Evolutionary conservation across 1,284 basidiomycete species (phyloP), one percentile per base, ranked within the genome.

Genomic region (Leccinum cinnamomeum): DNA sequence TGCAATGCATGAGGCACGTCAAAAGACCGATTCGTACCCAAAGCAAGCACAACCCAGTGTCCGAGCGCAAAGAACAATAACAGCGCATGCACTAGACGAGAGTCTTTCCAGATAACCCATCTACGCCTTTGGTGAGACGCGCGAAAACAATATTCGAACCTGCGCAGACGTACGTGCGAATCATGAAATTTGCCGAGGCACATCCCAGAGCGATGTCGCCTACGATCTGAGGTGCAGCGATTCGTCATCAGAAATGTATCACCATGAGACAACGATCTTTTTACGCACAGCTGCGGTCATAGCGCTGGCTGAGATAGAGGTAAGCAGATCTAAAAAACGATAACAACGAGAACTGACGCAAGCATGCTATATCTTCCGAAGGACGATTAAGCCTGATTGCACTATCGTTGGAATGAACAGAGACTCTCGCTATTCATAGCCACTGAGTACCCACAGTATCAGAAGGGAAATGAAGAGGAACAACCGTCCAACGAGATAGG

Each of bases 21-120:
- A 44, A 25, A 25, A 25, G 25, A 25, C 2, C 1, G 16, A 28
- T n/a, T 7, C 69, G 1, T 57, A 73, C 72, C 68, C 0, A 71
- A 50, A 2, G 54, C 53, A 0, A 71, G 53, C 10, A 64, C 35
- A 23, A 53, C 53, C 71, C 72, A 72, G 28, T 72, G 69, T 8
- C 65, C 72, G 12, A 64, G 12, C 14, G 60, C 20, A 11, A 68
- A 11, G 1, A 62, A 4, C 28, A 62, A 7, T 1, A 72, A 41
- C 7, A 72, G 20, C 12, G 25, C 0, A 18, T 68, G 66, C 16
- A 74, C 56, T 7, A 23, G 30, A 48, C 50, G 57, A 3, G 62
- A 61, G 14, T 60, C 56, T 23, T 62, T 70, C 70, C 70, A 71
- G 30, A 71, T 70, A 16, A 74, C 51, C 71, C 71, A 72, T 54